Evolutionary conservation across 1,284 basidiomycete species (phyloP).

Genomic region (Trichosporon sp.): DNA sequence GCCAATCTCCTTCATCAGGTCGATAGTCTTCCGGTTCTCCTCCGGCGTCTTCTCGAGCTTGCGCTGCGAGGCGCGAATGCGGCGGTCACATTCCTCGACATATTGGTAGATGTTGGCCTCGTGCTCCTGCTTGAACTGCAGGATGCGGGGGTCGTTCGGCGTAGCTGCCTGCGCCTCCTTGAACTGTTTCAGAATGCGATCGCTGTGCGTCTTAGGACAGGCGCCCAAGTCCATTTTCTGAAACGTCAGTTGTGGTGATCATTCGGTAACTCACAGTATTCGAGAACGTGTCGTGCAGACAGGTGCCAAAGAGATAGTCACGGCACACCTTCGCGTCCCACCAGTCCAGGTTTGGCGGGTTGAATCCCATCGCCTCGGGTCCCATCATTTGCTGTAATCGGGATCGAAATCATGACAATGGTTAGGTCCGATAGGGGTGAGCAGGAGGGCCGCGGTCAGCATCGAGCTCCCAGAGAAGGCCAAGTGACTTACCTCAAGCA

Average conservation of each 20-base stretch:
- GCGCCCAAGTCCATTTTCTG: conserved; percentile 99
- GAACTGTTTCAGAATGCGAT: conserved; percentile 89
- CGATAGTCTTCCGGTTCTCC: conserved; percentile 97
- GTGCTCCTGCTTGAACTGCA: conserved; percentile 85
- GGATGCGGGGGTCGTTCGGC: conserved; percentile 71
- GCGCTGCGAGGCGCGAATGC: conserved; percentile 88
- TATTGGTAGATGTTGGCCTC: conserved; percentile 92
- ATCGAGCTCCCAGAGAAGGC: neutral
- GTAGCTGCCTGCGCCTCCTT: conserved; percentile 68
- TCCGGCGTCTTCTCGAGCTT: conserved; percentile 98
- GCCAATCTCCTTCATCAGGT: conserved; percentile 98
- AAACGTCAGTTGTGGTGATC: conserved; percentile 1
- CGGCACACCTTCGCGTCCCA: conserved; percentile 98
- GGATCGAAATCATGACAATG: neutral
- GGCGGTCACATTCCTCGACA: conserved; percentile 95
- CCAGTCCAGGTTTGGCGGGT: conserved; percentile 88
- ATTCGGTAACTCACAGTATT: conserved; percentile 72
- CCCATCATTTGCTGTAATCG: conserved; percentile 90
- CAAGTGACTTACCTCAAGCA: conserved; percentile 46
- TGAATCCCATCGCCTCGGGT: conserved; percentile 94
- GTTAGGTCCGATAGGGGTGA: neutral
- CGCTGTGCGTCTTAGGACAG: conserved; percentile 94
- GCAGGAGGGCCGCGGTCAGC: neutral
- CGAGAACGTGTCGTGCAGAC: conserved; percentile 94
- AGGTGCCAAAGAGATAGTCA: conserved; percentile 96